Evolutionary conservation across 768 basidiomycete genomes (phyloP).

Genomic region (Solioccasus polychromus): DNA sequence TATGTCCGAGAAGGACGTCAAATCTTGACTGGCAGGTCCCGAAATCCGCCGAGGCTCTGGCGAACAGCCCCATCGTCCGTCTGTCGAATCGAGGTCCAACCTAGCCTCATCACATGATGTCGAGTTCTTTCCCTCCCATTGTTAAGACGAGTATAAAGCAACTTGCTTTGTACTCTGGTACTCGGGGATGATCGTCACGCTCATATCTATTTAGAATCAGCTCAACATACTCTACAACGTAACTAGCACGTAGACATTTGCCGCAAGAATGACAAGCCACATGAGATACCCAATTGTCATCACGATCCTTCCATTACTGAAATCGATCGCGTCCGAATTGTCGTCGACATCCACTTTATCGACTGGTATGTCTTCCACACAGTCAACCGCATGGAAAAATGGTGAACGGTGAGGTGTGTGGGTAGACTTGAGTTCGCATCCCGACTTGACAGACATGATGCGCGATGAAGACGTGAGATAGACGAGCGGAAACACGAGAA

Average conservation of each 20-base stretch:
- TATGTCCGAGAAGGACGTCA: too few relatives aligned
- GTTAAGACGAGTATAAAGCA: too few relatives aligned
- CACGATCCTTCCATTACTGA: constrained; percentile 55
- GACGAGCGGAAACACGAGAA: constrained; percentile 79
- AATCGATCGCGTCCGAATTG: constrained; percentile 55
- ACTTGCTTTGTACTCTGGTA: too few relatives aligned
- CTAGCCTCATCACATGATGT: too few relatives aligned
- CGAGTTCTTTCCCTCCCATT: too few relatives aligned
- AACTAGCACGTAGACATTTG: constrained; percentile 76
- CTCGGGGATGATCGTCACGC: too few relatives aligned
- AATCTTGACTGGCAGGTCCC: too few relatives aligned
- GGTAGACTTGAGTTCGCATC: neutral
- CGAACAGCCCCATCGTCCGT: too few relatives aligned
- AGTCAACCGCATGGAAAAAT: neutral
- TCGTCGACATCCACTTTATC: constrained; percentile 24
- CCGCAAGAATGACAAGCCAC: constrained; percentile 63
- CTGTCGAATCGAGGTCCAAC: too few relatives aligned
- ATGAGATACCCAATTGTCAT: constrained; percentile 52
- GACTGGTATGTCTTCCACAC: neutral
- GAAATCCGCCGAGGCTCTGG: too few relatives aligned
- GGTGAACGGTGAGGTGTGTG: neutral
- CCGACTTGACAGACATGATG: constrained; percentile 62
- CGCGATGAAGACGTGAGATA: constrained; percentile 64
- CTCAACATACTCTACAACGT: constrained; percentile 35
- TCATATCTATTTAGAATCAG: too few relatives aligned